Evolutionary conservation across 768 basidiomycete species (phyloP), one percentile per base, ranked within the genome.

Genomic region (Suillus lakei): DNA sequence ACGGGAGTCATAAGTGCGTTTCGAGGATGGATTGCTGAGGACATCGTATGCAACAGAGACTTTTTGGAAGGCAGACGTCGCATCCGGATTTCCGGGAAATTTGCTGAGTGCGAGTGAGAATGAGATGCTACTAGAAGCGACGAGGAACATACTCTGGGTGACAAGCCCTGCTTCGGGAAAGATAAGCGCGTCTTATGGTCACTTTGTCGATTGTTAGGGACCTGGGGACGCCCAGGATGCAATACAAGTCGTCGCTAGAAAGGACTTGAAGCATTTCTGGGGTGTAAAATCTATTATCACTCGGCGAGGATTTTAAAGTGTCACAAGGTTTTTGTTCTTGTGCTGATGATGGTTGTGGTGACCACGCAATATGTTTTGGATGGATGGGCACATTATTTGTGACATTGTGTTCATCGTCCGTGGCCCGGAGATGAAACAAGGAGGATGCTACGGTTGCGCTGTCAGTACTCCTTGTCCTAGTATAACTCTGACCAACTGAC

Each of bases 61-160:
- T 70, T 91, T 91, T 73, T 96, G 94, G 74, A 96, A 96, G 1
- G 94, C 94, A 23, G 86, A 81, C 0, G 94, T 96, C 21, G 94
- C 91, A 54, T 89, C 84, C 5, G 90, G 87, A 71, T 90, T 88
- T 26, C 63, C 75, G 3, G 92, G 91, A 68, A 91, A 95, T 80
- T 95, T 95, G 73, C 94, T 95, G 69, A 16, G 68, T 3, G 56
- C 30, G 41, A n/a, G 7, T 41, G 30, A n/a, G 69, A 61, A 65
- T 68, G 61, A 61, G 54, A 67, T 56, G 6, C 21, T 7, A 48
- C 23, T 43, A 3, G n/a, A 51, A 36, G 48, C 21, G 36, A 53
- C n/a, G 41, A 38, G 41, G 23, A 61, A 84, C 92, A 67, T 65
- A 95, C 94, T 96, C 94, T 79, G 94, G 94, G 72, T 95, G 94